Percentiles rank a stretch among this genome's conserved stretches.
Conservation (phyloP, 2,329 filamentous ascomycete genomes). For the Xylariaceae sp. region DNA sequence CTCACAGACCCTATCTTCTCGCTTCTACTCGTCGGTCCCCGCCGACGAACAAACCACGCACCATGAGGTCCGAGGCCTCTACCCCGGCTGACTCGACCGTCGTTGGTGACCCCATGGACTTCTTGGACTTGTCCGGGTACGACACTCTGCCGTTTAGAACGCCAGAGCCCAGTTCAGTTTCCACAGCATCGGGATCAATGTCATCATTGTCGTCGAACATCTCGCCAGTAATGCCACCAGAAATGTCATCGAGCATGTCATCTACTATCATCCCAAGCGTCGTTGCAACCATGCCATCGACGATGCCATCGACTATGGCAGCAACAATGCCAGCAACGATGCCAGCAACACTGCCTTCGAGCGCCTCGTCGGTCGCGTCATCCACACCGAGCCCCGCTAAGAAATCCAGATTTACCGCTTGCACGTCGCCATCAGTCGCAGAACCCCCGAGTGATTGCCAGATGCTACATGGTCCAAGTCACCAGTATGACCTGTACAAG, state of each 20-base stretch:
- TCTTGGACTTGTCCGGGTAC: conserved; percentile 59
- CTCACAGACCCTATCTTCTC: not conserved
- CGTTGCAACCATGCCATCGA: not conserved
- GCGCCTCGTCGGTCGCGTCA: too few species aligned
- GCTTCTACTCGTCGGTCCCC: not conserved
- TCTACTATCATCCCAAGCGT: too few species aligned
- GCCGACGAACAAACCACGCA: not conserved
- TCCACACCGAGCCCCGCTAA: too few species aligned
- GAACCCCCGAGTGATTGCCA: conserved; percentile 41
- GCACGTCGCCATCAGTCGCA: not conserved
- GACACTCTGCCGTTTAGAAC: conserved; percentile 52
- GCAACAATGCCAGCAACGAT: conserved; percentile 40
- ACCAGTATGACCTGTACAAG: conserved; percentile 92
- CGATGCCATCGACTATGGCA: conserved; percentile 21
- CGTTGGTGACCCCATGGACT: conserved; percentile 50
- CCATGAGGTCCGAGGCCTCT: conserved; percentile 16
- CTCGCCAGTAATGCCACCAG: too few species aligned
- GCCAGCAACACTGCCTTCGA: too few species aligned
- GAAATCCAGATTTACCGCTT: not conserved
- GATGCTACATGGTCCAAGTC: conserved; percentile 73
- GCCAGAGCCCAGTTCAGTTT: conserved; percentile 56
- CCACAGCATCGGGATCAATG: conserved; percentile 16
- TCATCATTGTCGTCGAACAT: not conserved
- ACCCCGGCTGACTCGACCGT: conserved; percentile 27
- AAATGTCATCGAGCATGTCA: too few species aligned